These are phyloP conservation scores for Globisporangium yorkense DNA, from an alignment of 352 stramenopile species.

Conservation along the genomic window DNA sequence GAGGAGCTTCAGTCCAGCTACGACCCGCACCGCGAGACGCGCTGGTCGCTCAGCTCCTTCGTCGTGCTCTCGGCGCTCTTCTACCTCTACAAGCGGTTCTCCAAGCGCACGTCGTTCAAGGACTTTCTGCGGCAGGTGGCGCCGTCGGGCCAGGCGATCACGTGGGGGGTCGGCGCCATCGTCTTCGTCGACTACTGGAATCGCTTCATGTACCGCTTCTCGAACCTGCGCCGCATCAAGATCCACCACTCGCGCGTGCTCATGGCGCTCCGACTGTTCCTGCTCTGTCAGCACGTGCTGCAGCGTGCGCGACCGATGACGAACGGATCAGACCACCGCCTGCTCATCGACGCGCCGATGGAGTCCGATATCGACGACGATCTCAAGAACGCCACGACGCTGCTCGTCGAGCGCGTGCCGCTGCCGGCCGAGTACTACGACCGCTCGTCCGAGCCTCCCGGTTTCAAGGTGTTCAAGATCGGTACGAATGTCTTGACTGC, in stretches of 20 bases:
- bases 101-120: constrained; percentile 57
- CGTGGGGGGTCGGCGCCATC: constrained; percentile 47
- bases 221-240: constrained; percentile 79
- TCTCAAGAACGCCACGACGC: constrained; percentile 74
- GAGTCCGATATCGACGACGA: constrained; percentile 86
- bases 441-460: constrained; percentile 68
- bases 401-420: constrained; percentile 77
- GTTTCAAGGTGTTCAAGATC: constrained; percentile 81
- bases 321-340: constrained; percentile 63
- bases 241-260: constrained; percentile 79
- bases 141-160: constrained; percentile 56
- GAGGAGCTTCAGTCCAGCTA: constrained; percentile 79
- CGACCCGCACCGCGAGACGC: constrained; percentile 77
- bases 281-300: constrained; percentile 80
- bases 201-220: constrained; percentile 75
- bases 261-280: constrained; percentile 78
- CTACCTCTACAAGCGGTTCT: constrained; percentile 71
- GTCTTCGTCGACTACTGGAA: constrained; percentile 71
- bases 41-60: constrained; percentile 77
- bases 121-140: constrained; percentile 63
- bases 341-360: constrained; percentile 81
- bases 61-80: constrained; percentile 40
- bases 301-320: constrained; percentile 66
- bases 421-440: constrained; percentile 83
- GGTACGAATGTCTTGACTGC: constrained; percentile 73